Conservation (phyloP, 352 stramenopile genomes). For the Globisporangium paddicum region DNA sequence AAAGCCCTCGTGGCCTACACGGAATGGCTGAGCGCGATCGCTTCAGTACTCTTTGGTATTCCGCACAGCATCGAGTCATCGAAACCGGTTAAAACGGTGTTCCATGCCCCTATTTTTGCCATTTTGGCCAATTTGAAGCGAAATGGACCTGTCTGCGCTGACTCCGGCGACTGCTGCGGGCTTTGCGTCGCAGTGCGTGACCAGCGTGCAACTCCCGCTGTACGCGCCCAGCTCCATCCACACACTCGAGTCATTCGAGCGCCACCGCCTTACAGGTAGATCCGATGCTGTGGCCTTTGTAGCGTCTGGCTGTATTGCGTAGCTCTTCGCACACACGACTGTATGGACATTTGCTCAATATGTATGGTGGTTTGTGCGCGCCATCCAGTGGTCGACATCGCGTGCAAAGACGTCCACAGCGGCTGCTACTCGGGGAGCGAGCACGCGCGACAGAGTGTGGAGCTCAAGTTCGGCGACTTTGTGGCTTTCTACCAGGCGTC, state of each 20-base stretch:
- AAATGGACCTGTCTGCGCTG: background rate
- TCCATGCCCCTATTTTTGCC: background rate
- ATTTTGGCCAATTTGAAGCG: background rate
- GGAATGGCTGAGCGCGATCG: too few species aligned
- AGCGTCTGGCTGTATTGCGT: too few species aligned
- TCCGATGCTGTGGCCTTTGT: background rate
- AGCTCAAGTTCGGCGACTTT: conserved; percentile 82
- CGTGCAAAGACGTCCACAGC: conserved; percentile 46
- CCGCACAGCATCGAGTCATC: too few species aligned
- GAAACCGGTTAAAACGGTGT: background rate
- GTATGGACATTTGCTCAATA: background rate
- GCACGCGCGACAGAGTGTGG: conserved; percentile 52
- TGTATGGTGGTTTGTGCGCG: background rate
- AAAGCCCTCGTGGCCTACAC: too few species aligned
- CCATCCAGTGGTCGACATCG: conserved; percentile 64
- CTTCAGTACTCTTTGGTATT: too few species aligned
- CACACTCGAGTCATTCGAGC: conserved; percentile 18
- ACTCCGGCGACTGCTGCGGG: conserved; percentile 20
- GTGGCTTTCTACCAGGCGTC: conserved; percentile 61
- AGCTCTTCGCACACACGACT: background rate
- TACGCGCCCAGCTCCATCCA: conserved; percentile 24
- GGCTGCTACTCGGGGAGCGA: conserved; percentile 61
- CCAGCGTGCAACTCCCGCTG: conserved; percentile 10
- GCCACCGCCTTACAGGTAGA: conserved; percentile 35
- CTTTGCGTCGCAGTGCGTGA: conserved; percentile 37